Percentiles rank a stretch among this genome's conserved stretches.
These are phyloP conservation scores for Clitoria ternatea DNA, from an alignment of 306 rosid species.

Conservation along the genomic window DNA sequence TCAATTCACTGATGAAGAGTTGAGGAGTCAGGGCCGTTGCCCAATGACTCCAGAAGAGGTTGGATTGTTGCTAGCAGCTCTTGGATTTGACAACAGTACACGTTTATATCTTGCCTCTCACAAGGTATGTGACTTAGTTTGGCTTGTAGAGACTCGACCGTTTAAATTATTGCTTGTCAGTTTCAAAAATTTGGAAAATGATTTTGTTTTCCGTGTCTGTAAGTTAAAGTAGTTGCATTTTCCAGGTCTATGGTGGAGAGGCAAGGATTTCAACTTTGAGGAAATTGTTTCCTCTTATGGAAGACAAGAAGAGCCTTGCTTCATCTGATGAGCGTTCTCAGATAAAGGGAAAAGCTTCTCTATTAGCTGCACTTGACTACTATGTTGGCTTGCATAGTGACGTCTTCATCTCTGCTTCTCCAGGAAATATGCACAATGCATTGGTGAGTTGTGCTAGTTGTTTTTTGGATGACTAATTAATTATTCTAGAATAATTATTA, in stretches of 20 bases:
- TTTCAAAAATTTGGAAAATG: background rate
- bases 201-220: background rate
- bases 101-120: constrained; percentile 96
- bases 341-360: constrained; percentile 93
- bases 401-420: constrained; percentile 95
- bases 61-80: constrained; percentile 84
- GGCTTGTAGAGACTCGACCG: background rate
- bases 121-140: constrained; percentile 57
- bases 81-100: constrained; percentile 91
- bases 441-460: constrained; percentile 57
- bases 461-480: background rate
- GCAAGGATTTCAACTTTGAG: constrained; percentile 81
- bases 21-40: constrained; percentile 97
- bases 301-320: constrained; percentile 89
- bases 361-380: constrained; percentile 92
- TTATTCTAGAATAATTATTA: background rate
- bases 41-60: constrained; percentile 98
- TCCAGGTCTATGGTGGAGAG: constrained; percentile 91
- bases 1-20: constrained; percentile 91
- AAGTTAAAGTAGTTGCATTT: constrained; percentile 15
- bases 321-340: constrained; percentile 58
- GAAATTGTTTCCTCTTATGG: constrained; percentile 80
- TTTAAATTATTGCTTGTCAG: background rate
- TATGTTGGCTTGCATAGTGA: constrained; percentile 88
- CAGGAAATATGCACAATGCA: constrained; percentile 99